phyloP scores from a whole-genome alignment of 2,329 filamentous ascomycete species.

The Penicillium oxalicum region DNA sequence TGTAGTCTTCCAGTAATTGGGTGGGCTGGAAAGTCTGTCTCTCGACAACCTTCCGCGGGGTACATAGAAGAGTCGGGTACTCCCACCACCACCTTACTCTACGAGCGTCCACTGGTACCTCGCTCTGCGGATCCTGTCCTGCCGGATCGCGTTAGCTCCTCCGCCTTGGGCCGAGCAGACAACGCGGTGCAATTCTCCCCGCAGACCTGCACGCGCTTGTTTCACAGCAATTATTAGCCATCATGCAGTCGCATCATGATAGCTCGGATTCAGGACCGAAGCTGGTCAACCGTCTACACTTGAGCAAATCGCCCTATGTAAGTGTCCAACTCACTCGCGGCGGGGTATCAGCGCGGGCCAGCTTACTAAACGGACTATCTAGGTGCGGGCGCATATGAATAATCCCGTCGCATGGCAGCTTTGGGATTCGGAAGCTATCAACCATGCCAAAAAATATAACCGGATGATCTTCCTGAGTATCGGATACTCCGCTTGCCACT shows the following conservation, averaged over 20 bases:
- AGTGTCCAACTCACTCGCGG: constrained; percentile 20
- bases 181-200: background rate
- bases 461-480: constrained; percentile 90
- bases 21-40: no score
- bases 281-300: constrained; percentile 52
- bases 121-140: constrained; percentile 7
- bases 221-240: constrained; percentile 10
- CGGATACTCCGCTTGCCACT: constrained; percentile 92
- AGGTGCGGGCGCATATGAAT: constrained; percentile 66
- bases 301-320: constrained; percentile 64
- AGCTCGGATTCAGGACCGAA: constrained; percentile 22
- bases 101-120: no score
- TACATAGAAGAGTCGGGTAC: no score
- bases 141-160: constrained; percentile 15
- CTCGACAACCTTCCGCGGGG: no score
- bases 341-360: background rate
- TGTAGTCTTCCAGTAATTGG: no score
- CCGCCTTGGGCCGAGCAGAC: constrained; percentile 5
- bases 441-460: constrained; percentile 72
- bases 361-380: background rate
- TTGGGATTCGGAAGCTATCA: constrained; percentile 70
- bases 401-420: constrained; percentile 91
- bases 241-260: constrained; percentile 25
- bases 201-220: constrained; percentile 18
- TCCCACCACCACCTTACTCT: no score